Conservation (phyloP, 2,329 filamentous ascomycete genomes). For the Knufia fluminis region DNA sequence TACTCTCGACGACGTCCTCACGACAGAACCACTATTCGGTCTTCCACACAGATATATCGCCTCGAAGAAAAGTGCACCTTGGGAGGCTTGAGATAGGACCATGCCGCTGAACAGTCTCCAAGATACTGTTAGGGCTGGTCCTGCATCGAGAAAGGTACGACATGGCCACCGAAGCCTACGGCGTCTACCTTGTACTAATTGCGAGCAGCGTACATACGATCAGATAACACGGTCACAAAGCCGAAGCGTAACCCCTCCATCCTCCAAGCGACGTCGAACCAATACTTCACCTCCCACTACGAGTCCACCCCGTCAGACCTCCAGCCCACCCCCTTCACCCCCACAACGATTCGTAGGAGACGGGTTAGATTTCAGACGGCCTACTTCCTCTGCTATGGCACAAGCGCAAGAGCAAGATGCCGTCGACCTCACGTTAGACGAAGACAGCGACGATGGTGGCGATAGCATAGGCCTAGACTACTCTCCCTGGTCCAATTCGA, state of each 20-base stretch:
- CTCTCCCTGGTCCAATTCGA: not conserved
- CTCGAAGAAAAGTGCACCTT: not conserved
- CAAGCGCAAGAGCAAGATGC: conserved; percentile 4
- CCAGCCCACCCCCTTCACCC: conserved; percentile 23
- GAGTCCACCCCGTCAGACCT: conserved; percentile 11
- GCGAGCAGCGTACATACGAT: conserved; percentile 19
- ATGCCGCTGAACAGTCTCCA: conserved; percentile 7
- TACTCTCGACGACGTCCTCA: not conserved
- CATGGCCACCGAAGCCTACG: not conserved
- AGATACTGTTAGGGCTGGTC: conserved; percentile 8
- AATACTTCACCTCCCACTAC: conserved; percentile 18
- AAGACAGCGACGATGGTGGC: conserved; percentile 26
- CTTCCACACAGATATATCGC: not conserved
- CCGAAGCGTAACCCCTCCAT: conserved; percentile 20
- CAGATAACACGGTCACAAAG: conserved; percentile 22
- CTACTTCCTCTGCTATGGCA: conserved; percentile 34
- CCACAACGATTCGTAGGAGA: conserved; percentile 39
- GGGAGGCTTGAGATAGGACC: not conserved
- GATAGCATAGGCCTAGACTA: not conserved
- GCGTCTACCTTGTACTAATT: conserved; percentile 1
- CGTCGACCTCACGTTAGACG: conserved; percentile 29
- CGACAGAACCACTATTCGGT: no score
- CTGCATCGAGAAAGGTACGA: conserved; percentile 16
- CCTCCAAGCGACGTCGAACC: conserved; percentile 20
- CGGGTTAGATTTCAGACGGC: conserved; percentile 47